Percentiles rank a stretch among this genome's conserved stretches.
These are phyloP conservation scores for Talaromyces sp. DNA, from an alignment of 2,329 filamentous ascomycete genomes.

Conservation along the genomic window DNA sequence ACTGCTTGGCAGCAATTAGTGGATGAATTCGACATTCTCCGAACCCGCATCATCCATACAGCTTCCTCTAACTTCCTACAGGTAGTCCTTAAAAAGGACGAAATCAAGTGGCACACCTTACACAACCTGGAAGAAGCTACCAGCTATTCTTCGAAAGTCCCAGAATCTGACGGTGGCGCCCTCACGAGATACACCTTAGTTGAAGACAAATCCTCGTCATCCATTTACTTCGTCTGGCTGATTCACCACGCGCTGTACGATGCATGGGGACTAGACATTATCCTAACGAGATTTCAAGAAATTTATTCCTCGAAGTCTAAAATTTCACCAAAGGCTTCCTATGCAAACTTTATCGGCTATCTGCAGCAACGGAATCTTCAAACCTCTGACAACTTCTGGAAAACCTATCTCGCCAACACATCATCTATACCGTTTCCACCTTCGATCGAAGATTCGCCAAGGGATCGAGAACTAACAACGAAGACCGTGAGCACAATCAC, in stretches of 20 bases:
- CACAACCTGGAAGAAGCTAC: slow-evolving; percentile 24
- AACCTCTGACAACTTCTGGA: slow-evolving; percentile 27
- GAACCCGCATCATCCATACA: slow-evolving; percentile 44
- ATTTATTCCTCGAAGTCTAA: slow-evolving; percentile 22
- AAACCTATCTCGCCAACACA: slow-evolving; percentile 22
- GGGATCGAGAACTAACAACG: slow-evolving; percentile 21
- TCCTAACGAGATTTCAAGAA: slow-evolving; percentile 33
- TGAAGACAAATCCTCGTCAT: slow-evolving; percentile 17
- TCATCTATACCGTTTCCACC: slow-evolving; percentile 26
- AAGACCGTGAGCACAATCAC: slow-evolving; percentile 17
- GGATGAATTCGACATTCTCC: slow-evolving; percentile 43
- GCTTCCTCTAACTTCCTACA: slow-evolving; percentile 35
- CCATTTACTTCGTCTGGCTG: slow-evolving; percentile 45
- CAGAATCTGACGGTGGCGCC: slow-evolving; percentile 30
- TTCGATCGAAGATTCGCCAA: slow-evolving; percentile 16
- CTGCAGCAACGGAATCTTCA: slow-evolving; percentile 22
- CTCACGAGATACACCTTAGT: slow-evolving; percentile 35
- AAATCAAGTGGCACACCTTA: slow-evolving; percentile 31
- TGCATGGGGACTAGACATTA: slow-evolving; percentile 29
- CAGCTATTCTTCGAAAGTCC: slow-evolving; percentile 21
- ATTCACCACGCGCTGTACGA: slow-evolving; percentile 17
- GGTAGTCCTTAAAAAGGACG: slow-evolving; percentile 32
- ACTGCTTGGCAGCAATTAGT: slow-evolving; percentile 44
- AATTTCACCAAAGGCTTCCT: background rate
- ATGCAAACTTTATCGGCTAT: slow-evolving; percentile 26